A percentile compares a stretch with the other conserved stretches of the same genome.
Evolutionary conservation across 805 yeast genomes (phyloP).

Genomic region (Ogataea methanolica): DNA sequence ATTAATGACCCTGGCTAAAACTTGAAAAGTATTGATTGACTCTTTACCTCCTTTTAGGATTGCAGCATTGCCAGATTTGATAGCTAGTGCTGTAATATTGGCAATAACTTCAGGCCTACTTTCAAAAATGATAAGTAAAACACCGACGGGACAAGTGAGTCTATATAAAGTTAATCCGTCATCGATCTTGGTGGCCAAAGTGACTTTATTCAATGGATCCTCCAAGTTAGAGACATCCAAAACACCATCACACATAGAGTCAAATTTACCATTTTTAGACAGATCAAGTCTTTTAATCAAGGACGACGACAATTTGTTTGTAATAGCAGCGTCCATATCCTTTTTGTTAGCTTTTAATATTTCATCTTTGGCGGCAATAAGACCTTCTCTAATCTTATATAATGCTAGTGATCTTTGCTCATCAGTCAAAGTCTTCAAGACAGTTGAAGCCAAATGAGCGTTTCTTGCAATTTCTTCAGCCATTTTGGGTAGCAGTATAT

Average conservation of each 20-base stretch:
- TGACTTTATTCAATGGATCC: constrained; percentile 90
- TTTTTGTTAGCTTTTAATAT: constrained; percentile 68
- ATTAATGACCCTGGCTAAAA: constrained; percentile 70
- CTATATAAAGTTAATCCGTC: constrained; percentile 82
- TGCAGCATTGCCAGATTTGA: constrained; percentile 96
- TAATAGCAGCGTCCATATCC: constrained; percentile 69
- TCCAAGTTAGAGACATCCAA: constrained; percentile 83
- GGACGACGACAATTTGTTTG: constrained; percentile 60
- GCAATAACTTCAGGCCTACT: constrained; percentile 98
- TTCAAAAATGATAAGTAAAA: constrained; percentile 86
- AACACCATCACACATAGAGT: constrained; percentile 91
- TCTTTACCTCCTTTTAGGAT: constrained; percentile 98
- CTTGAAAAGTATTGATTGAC: constrained; percentile 76
- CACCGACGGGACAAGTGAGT: constrained; percentile 93
- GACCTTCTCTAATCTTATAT: constrained; percentile 64
- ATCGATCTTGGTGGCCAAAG: constrained; percentile 80
- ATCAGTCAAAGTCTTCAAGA: constrained; percentile 71
- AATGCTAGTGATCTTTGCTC: constrained; percentile 72
- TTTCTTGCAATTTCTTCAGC: constrained; percentile 75
- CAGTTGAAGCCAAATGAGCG: constrained; percentile 81
- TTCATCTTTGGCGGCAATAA: constrained; percentile 51
- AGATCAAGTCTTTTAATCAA: constrained; percentile 82
- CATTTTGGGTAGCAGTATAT: constrained; percentile 23
- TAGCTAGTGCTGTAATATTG: constrained; percentile 90
- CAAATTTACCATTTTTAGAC: constrained; percentile 78